Percentiles rank a stretch among this genome's conserved stretches.
These are phyloP conservation scores for Moniliophthora roreri DNA, from an alignment of 1,284 basidiomycete genomes.

Conservation along the genomic window DNA sequence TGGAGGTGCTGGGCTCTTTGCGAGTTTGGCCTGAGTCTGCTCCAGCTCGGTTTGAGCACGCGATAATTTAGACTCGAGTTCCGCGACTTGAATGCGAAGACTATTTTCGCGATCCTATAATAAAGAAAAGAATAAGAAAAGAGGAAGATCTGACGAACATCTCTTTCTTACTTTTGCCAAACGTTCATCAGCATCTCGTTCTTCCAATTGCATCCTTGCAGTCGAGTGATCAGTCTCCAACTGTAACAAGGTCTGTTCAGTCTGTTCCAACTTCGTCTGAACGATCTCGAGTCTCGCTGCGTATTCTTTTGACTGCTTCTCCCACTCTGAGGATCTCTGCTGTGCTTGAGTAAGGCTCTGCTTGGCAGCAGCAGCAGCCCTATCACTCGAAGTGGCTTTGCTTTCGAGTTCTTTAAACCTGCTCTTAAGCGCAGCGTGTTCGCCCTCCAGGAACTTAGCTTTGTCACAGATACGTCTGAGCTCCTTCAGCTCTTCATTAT, in stretches of 20 bases:
- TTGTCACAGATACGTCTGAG: slow-evolving; percentile 65
- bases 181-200: slow-evolving; percentile 68
- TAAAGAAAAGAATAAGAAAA: slow-evolving; percentile 10
- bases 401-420: slow-evolving; percentile 70
- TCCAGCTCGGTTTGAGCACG: slow-evolving; percentile 61
- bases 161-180: slow-evolving; percentile 55
- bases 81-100: slow-evolving; percentile 62
- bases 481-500: slow-evolving; percentile 70
- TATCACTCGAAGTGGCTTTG: slow-evolving; percentile 60
- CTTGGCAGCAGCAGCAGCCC: slow-evolving; percentile 52
- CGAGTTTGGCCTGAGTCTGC: slow-evolving; percentile 28
- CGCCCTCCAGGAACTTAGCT: slow-evolving; percentile 63
- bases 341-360: slow-evolving; percentile 70
- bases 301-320: slow-evolving; percentile 69
- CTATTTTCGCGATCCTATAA: slow-evolving; percentile 68
- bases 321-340: slow-evolving; percentile 77
- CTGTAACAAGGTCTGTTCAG: slow-evolving; percentile 62
- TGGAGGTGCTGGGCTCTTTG: slow-evolving; percentile 21
- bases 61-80: slow-evolving; percentile 62
- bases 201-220: slow-evolving; percentile 68
- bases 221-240: slow-evolving; percentile 69
- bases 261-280: slow-evolving; percentile 60
- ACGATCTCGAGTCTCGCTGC: slow-evolving; percentile 61
- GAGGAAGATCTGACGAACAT: slow-evolving; percentile 7
- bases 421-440: slow-evolving; percentile 65